Evolutionary conservation across 2,329 filamentous ascomycete species (phyloP), one percentile per base, ranked within the genome.

Genomic region (Calonectria fujianensis): DNA sequence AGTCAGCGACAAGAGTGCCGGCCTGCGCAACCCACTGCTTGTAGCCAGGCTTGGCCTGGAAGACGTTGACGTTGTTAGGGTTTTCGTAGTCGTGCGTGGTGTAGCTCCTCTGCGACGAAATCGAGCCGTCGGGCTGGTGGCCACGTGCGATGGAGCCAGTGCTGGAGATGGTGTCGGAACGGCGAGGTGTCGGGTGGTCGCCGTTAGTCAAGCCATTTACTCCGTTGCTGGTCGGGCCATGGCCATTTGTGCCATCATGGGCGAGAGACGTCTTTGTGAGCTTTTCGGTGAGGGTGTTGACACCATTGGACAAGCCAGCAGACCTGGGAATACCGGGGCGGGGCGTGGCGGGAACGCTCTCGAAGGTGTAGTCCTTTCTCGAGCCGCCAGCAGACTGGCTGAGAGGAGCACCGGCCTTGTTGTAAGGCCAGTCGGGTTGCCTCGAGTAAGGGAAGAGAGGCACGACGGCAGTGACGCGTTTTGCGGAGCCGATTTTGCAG

Each of bases 1-100:
- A 91, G 84, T 98, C 96, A 66, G 97, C 97, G 64, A 99, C 94
- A 72, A 99, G 90, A 37, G 96, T 98, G 74, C 97, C 97, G 52
- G 97, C 96, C 87, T 98, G 97, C 29, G 97, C 97, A 77, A 99
- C 96, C 97, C 97, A 99, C 87, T 98, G 95, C 88, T 97, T 97
- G 86, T 99, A 99, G 66, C 97, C 97, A 10, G 96, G 95, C 83
- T 96, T 96, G 27, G 95, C 93, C 84, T 95, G 91, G 84, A 93
- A 89, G 80, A 89, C 89, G 72, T 88, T 89, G 75, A 91, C 85
- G 69, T 90, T 88, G 20, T 87, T 85, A 64, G 89, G 87, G 82
- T 92, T 92, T 80, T 91, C 89, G 78, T 92, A 90, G 80, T 94
- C 93, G 82, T 94, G 92, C 45, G 90, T 92, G 9, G 91, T 91